Percentiles rank a stretch among this genome's conserved stretches.
Conservation (phyloP, 441 rosid species). For the Viola pubescens region DNA sequence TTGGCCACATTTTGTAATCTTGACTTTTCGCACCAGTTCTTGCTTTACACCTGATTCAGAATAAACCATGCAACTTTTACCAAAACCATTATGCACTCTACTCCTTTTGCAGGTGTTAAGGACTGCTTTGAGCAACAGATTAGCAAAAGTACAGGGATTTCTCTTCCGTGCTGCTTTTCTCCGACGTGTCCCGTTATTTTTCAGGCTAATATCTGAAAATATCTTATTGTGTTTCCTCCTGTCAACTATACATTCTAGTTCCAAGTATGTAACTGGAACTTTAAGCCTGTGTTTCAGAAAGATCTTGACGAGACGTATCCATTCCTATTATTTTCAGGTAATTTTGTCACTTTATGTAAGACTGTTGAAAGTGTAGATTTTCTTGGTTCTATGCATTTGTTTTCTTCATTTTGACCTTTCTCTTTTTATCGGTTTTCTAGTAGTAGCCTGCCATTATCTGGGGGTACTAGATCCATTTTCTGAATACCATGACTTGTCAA, state of each 20-base stretch:
- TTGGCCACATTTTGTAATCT: too few species aligned
- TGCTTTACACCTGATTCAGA: background rate
- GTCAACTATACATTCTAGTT: slow-evolving; percentile 77
- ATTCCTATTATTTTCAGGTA: slow-evolving; percentile 91
- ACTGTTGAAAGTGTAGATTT: background rate
- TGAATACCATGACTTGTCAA: background rate
- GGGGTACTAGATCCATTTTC: background rate
- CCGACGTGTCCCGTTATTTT: slow-evolving; percentile 77
- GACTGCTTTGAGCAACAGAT: slow-evolving; percentile 90
- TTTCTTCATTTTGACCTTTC: background rate
- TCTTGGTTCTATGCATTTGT: slow-evolving; percentile 1
- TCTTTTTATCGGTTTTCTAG: background rate
- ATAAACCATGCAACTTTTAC: background rate
- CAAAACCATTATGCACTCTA: background rate
- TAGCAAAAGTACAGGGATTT: slow-evolving; percentile 99
- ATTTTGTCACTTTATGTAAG: background rate
- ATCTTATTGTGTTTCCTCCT: slow-evolving; percentile 82
- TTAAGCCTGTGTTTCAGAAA: slow-evolving; percentile 86
- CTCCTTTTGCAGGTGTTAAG: slow-evolving; percentile 60
- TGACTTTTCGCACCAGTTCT: background rate
- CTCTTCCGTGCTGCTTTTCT: slow-evolving; percentile 96
- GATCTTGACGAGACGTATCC: slow-evolving; percentile 87
- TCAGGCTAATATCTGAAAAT: slow-evolving; percentile 84
- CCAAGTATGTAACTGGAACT: slow-evolving; percentile 85
- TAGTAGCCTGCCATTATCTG: background rate